phyloP scores from a whole-genome alignment of 768 basidiomycete genomes.

The Erythrobasidium yunnanense region DNA sequence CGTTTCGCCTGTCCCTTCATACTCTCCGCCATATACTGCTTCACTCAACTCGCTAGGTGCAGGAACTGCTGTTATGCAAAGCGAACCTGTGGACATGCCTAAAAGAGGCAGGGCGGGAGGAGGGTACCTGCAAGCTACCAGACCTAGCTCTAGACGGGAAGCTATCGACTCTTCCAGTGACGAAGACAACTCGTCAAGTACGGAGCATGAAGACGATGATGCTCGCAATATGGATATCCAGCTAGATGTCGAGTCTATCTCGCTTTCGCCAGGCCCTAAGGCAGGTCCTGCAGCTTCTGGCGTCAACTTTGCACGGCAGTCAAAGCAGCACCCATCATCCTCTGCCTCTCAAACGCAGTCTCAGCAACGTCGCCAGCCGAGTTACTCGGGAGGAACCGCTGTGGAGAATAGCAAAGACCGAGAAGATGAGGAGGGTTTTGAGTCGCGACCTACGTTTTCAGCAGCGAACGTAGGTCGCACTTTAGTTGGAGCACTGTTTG shows the following conservation, averaged over 20 bases:
- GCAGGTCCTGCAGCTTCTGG: too few relatives aligned
- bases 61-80: constrained; percentile 21
- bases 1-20: constrained; percentile 4
- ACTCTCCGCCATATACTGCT: constrained; percentile 19
- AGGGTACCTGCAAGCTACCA: background rate
- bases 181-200: background rate
- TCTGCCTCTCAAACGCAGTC: background rate
- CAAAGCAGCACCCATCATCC: background rate
- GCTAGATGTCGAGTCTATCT: background rate
- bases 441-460: constrained; percentile 10
- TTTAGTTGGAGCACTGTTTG: background rate
- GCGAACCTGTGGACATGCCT: constrained; percentile 1
- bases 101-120: too few relatives aligned
- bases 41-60: constrained; percentile 15
- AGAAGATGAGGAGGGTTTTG: constrained; percentile 7
- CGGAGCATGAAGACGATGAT: constrained; percentile 13
- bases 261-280: background rate
- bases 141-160: background rate
- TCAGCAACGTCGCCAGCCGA: too few relatives aligned
- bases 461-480: constrained; percentile 25
- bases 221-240: constrained; percentile 7
- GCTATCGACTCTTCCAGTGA: background rate
- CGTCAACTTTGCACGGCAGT: constrained; percentile 11
- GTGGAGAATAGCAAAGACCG: too few relatives aligned
- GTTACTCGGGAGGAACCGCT: too few relatives aligned